Conservation (phyloP, 768 basidiomycete species). For the Boletus tylopilopsis region DNA sequence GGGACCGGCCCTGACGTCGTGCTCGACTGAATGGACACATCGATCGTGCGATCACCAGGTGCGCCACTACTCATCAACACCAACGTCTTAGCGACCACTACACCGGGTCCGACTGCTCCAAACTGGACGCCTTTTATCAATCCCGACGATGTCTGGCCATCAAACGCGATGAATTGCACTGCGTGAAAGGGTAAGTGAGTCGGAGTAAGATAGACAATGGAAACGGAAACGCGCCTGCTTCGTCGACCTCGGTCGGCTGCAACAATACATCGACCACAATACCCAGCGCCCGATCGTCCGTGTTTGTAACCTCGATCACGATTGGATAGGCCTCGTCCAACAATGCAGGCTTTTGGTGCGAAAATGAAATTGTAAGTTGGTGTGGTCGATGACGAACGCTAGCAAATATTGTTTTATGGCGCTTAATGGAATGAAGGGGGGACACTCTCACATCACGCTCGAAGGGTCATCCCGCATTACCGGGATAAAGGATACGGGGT, state of each 20-base stretch:
- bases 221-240: conserved; percentile 49
- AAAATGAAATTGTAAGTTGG: conserved; percentile 48
- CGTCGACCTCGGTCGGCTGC: conserved; percentile 75
- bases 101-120: conserved; percentile 60
- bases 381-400: conserved; percentile 68
- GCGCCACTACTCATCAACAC: conserved; percentile 58
- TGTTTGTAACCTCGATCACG: conserved; percentile 62
- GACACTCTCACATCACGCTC: conserved; percentile 46
- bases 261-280: conserved; percentile 70
- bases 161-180: conserved; percentile 63
- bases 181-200: not conserved
- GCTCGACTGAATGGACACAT: conserved; percentile 74
- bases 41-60: conserved; percentile 69
- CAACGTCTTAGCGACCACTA: conserved; percentile 56
- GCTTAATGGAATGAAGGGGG: not conserved
- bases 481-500: conserved; percentile 52
- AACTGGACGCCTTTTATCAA: conserved; percentile 72
- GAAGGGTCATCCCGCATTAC: conserved; percentile 45
- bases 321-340: conserved; percentile 82
- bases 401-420: not conserved
- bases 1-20: conserved; percentile 10
- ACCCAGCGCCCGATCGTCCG: conserved; percentile 66
- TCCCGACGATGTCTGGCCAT: conserved; percentile 60
- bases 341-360: conserved; percentile 67
- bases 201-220: not conserved